Evolutionary conservation across 805 yeast species (phyloP), one percentile per base, ranked within the genome.

Genomic region (Saccharomycopsis capsularis): DNA sequence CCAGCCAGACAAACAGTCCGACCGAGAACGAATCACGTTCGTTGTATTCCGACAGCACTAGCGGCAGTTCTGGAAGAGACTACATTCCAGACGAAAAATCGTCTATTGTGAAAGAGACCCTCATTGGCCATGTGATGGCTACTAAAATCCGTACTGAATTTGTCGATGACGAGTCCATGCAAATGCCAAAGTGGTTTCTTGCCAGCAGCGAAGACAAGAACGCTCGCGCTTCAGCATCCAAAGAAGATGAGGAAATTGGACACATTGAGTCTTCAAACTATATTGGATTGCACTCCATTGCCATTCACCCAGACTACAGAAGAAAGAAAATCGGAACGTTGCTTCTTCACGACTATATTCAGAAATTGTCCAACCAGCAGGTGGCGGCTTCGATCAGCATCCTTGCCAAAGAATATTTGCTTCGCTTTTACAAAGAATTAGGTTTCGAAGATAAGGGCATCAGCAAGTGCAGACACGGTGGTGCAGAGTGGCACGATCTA

Each of bases 341-440:
- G 51, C 68, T 91, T 60, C 66, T 91, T 59, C 88, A 85, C 57
- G 99, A 91, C 66, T 93, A 86, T 67, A 76, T 90, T 53, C 97
- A 93, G 65, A 86, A 91, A 61, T 69, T 91, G 64, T 78, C 87
- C 43, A 88, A 88, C 63, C 95, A 89, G 63, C 87, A 81, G 57
- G 81, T 88, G 53, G 96, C 93, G 41, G 85, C 81, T 57, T 75
- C 79, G 59, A 80, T 91, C 44, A 76, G 81, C 4, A 70, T 91
- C 29, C 74, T 91, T 52, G 85, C 89, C 27, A 88, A 85, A 59
- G 75, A 78, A 42, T 69, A 73, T 22, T 71, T 88, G 59, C 67
- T 81, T 18, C 82, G 84, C 19, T 90, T 90, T 64, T 91, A 91
- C 68, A 81, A 79, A 59, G 78, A 82, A 57, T 73, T 88, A 35